Evolutionary conservation across 2,329 filamentous ascomycete species (phyloP), one percentile per base, ranked within the genome.

Genomic region (Clarireedia hainanense): DNA sequence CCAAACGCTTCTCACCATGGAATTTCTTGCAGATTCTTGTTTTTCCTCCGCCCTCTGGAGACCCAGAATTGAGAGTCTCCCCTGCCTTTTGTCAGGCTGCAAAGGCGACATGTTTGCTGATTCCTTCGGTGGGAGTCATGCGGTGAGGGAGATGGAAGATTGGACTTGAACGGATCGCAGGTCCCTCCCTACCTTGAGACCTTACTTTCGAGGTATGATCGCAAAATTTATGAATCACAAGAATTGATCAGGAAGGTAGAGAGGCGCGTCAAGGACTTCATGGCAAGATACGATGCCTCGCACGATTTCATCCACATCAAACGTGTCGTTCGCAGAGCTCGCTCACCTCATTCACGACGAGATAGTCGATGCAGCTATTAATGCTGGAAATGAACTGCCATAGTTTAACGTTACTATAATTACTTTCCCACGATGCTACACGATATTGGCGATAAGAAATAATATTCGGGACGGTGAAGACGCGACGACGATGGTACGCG

Each of bases 271-370:
- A 74, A 81, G 65, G 72, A 75, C 39, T 89, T 85, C 76, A 91
- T 91, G 85, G 74, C 80, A 46, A 75, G 80, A 60, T 88, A 88
- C 72, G 91, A 96, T 72, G 82, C 82, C 56, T 95, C 89, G 1
- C 91, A 96, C 74, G 89, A 95, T 73, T 94, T 88, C 75, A 74
- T 80, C 49, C 91, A 96, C 71, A 88, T 96, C 65, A 75, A 83
- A 60, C 86, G 91, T 54, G 91, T 96, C 34, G 73, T 91, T 24
- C 77, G 78, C 23, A 80, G 92, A 30, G 80, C 89, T 3, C 80
- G 80, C 89, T 3, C 80, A 62, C 40, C 37, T 26, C 3, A 61
- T 66, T 47, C 51, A 60, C 47, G 23, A 36, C 10, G n/a, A 81
- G 47, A 74, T 79, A 60, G 5, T 43, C 26, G 17, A 53, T 27